A percentile compares a stretch with the other conserved stretches of the same genome.
Evolutionary conservation across 2,329 filamentous ascomycete genomes (phyloP).

Genomic region (Aspergillus novofumigatus): DNA sequence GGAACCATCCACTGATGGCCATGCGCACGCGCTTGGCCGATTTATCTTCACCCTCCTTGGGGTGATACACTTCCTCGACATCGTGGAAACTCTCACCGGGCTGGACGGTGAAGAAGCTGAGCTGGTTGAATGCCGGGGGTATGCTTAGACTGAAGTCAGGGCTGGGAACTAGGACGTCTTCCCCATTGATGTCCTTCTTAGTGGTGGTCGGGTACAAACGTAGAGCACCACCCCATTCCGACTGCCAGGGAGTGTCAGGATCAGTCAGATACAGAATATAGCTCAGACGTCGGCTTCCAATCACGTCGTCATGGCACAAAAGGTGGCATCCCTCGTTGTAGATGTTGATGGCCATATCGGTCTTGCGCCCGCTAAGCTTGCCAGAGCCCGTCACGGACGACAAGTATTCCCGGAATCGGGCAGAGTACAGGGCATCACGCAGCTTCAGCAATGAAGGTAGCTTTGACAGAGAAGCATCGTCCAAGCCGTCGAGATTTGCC

Average conservation of each 20-base stretch:
- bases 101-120: conserved; percentile 97
- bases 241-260: conserved; percentile 83
- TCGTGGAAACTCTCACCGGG: conserved; percentile 99
- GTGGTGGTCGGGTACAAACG: conserved; percentile 74
- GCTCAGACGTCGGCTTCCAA: conserved; percentile 91
- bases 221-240: conserved; percentile 88
- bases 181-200: conserved; percentile 63
- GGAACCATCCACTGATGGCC: conserved; percentile 98
- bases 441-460: conserved; percentile 85
- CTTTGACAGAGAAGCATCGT: conserved; percentile 77
- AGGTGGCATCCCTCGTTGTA: conserved; percentile 96
- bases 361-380: conserved; percentile 85
- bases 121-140: conserved; percentile 92
- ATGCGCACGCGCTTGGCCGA: conserved; percentile 69
- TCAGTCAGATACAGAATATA: conserved; percentile 96
- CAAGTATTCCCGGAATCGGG: conserved; percentile 82
- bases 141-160: conserved; percentile 78
- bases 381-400: conserved; percentile 82
- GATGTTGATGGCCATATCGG: conserved; percentile 98
- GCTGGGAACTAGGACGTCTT: conserved; percentile 72
- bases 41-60: conserved; percentile 55
- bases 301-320: conserved; percentile 96
- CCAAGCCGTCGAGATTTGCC: conserved; percentile 91
- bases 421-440: conserved; percentile 92
- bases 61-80: conserved; percentile 92